Conservation (phyloP, 192 early-diverging fungal genomes). For the Coemansia sp. region DNA sequence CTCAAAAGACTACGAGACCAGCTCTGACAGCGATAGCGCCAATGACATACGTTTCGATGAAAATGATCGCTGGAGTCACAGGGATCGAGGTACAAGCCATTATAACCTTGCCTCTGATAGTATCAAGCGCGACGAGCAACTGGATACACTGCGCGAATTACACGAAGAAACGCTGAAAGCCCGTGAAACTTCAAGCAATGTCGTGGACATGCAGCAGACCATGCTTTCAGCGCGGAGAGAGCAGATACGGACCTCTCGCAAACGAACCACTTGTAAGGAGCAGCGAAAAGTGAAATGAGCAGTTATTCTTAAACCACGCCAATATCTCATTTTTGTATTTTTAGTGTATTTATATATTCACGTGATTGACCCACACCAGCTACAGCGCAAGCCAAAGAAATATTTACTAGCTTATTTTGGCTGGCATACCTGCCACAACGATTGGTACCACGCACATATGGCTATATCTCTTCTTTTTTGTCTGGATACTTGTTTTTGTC, state of each 20-base stretch:
- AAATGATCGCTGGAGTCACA: background rate
- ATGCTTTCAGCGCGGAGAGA: constrained; percentile 16
- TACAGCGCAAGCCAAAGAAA: background rate
- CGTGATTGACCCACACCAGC: constrained; percentile 22
- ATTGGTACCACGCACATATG: background rate
- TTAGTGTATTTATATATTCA: constrained; percentile 5
- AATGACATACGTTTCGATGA: no score
- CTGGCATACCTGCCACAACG: background rate
- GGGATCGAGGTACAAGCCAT: constrained; percentile 21
- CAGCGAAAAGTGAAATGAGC: background rate
- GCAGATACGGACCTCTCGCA: constrained; percentile 3
- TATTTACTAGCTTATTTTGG: background rate
- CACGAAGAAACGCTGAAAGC: constrained; percentile 18
- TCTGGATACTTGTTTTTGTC: background rate
- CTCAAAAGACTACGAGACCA: background rate
- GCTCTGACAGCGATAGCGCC: constrained; percentile 7
- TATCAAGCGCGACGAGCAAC: constrained; percentile 28
- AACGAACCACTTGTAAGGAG: background rate
- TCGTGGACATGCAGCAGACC: constrained; percentile 17
- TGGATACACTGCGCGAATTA: constrained; percentile 15
- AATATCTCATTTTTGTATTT: background rate
- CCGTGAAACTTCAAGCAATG: constrained; percentile 16
- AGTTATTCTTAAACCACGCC: background rate
- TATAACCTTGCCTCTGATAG: constrained; percentile 23
- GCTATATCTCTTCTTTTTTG: background rate